Evolutionary conservation across 2,329 filamentous ascomycete species (phyloP).

Genomic region (Aspergillus sp.): DNA sequence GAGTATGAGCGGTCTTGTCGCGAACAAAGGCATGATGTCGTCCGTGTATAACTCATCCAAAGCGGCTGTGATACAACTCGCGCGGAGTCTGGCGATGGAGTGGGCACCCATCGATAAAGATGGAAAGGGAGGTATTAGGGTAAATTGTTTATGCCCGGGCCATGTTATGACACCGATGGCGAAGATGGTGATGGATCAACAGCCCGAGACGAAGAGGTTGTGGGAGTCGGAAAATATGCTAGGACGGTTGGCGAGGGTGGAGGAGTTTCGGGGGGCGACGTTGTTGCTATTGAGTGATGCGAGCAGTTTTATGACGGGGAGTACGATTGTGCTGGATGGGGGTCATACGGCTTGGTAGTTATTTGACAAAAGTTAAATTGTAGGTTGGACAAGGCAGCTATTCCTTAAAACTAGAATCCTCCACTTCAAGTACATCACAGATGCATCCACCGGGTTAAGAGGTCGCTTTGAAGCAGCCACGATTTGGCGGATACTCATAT

Average conservation of each 20-base stretch:
- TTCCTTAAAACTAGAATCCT: too few species aligned
- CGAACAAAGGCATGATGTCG: conserved; percentile 43
- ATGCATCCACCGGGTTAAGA: too few species aligned
- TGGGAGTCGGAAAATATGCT: conserved; percentile 49
- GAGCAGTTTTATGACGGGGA: conserved; percentile 66
- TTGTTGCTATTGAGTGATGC: conserved; percentile 64
- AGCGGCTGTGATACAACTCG: conserved; percentile 50
- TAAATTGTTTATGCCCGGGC: conserved; percentile 51
- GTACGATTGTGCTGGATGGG: conserved; percentile 66
- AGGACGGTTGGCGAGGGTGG: conserved; percentile 49
- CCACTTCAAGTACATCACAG: too few species aligned
- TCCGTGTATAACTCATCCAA: conserved; percentile 52
- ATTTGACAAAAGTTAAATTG: too few species aligned
- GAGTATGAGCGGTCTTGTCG: conserved; percentile 48
- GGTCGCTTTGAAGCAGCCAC: too few species aligned
- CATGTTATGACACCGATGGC: conserved; percentile 69
- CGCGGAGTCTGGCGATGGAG: conserved; percentile 49
- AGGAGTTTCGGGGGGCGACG: conserved; percentile 61
- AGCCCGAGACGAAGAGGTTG: conserved; percentile 53
- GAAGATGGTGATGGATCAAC: conserved; percentile 68
- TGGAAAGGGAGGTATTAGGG: conserved; percentile 38
- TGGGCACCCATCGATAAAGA: conserved; percentile 37
- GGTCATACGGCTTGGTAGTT: conserved; percentile 53
- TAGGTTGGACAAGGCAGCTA: too few species aligned
- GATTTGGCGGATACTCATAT: too few species aligned